phyloP scores from a whole-genome alignment of 2,329 filamentous ascomycete genomes.

The Penicillium sp. region DNA sequence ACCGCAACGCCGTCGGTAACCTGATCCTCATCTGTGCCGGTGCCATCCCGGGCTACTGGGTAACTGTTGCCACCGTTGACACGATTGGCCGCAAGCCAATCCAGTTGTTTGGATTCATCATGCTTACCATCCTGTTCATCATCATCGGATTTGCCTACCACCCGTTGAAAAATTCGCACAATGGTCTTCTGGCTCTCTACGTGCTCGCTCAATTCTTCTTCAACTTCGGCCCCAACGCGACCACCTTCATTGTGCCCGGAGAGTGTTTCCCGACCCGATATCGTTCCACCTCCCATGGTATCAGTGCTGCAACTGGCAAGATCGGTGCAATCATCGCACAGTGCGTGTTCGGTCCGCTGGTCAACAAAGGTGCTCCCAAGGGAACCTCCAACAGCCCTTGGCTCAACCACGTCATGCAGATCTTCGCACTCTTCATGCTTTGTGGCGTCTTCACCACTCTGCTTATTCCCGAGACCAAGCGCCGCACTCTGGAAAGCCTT shows the following conservation, averaged over 20 bases:
- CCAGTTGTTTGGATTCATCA: conserved; percentile 61
- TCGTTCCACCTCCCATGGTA: conserved; percentile 63
- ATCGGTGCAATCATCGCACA: conserved; percentile 68
- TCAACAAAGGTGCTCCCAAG: conserved; percentile 56
- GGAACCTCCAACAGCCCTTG: conserved; percentile 58
- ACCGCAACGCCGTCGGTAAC: conserved; percentile 75
- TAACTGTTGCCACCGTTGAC: conserved; percentile 72
- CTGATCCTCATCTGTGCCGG: conserved; percentile 76
- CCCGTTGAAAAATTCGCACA: conserved; percentile 33
- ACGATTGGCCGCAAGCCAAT: conserved; percentile 75
- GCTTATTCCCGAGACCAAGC: conserved; percentile 75
- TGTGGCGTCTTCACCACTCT: conserved; percentile 66
- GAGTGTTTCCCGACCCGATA: conserved; percentile 66
- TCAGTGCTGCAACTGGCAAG: conserved; percentile 67
- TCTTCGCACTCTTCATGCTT: conserved; percentile 80
- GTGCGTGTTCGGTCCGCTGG: conserved; percentile 62
- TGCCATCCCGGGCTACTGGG: conserved; percentile 79
- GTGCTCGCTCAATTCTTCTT: conserved; percentile 63
- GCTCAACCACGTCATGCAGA: conserved; percentile 72
- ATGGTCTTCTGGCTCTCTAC: conserved; percentile 60
- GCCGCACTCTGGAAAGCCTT: conserved; percentile 69
- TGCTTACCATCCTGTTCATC: conserved; percentile 63
- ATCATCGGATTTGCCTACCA: conserved; percentile 61
- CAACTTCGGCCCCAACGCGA: conserved; percentile 56
- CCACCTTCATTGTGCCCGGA: conserved; percentile 64